phyloP scores from a whole-genome alignment of 1,284 basidiomycete species.

The Earliella scabrosa region DNA sequence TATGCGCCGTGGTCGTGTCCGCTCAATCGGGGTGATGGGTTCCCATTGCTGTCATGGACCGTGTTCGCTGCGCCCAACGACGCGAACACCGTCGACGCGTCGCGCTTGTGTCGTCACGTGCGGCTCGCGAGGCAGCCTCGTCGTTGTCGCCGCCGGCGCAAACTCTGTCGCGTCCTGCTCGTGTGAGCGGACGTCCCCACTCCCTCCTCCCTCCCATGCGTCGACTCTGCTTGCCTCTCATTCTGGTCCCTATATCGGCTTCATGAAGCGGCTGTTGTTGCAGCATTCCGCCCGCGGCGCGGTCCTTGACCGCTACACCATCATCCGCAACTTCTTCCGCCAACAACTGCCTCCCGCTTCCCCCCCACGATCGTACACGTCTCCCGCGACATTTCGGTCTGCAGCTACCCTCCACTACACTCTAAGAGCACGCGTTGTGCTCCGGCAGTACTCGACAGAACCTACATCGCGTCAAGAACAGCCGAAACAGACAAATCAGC shows the following conservation, averaged over 20 bases:
- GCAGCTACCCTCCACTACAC: neutral
- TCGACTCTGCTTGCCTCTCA: neutral
- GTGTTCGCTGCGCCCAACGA: too few relatives aligned
- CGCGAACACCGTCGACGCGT: slow-evolving; percentile 8
- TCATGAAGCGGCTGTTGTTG: slow-evolving; percentile 24
- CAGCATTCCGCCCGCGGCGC: slow-evolving; percentile 40
- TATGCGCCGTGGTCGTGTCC: neutral
- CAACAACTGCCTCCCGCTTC: slow-evolving; percentile 32
- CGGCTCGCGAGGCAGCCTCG: neutral
- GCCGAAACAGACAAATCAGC: neutral
- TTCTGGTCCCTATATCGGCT: too few relatives aligned
- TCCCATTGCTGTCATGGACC: slow-evolving; percentile 9
- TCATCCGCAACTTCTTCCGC: slow-evolving; percentile 56
- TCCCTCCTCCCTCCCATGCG: neutral
- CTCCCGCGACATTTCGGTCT: neutral
- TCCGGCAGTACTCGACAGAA: slow-evolving; percentile 11
- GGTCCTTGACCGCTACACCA: slow-evolving; percentile 51
- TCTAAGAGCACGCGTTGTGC: slow-evolving; percentile 3
- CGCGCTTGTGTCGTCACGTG: slow-evolving; percentile 19
- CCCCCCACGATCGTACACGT: neutral
- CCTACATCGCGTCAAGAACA: neutral
- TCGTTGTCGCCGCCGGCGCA: too few relatives aligned
- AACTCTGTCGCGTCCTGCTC: slow-evolving; percentile 8
- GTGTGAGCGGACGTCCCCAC: slow-evolving; percentile 8
- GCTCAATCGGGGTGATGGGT: slow-evolving; percentile 4